These are phyloP conservation scores for Stenocarpella maydis DNA, from an alignment of 2,329 filamentous ascomycete genomes.

Conservation along the genomic window DNA sequence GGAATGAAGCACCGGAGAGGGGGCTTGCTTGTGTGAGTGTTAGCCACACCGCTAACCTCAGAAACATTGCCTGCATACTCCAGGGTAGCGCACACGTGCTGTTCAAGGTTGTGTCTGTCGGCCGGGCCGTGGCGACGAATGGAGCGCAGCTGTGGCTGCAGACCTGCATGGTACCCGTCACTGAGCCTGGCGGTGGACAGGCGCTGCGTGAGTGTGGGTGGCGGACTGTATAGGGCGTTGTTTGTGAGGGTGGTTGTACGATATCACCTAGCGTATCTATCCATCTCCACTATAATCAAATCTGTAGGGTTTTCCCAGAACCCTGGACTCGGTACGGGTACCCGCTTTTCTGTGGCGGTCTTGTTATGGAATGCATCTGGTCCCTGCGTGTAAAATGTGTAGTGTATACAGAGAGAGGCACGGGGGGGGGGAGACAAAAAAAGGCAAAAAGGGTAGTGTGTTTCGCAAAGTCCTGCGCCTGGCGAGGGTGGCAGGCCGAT, in stretches of 20 bases:
- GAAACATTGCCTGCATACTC: constrained; percentile 18
- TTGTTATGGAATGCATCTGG: not conserved
- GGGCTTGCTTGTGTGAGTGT: constrained; percentile 9
- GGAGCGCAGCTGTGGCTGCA: constrained; percentile 5
- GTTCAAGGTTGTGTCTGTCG: constrained; percentile 23
- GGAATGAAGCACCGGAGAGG: not conserved
- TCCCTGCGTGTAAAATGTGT: no score
- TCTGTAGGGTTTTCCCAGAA: not conserved
- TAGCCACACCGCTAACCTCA: constrained; percentile 34
- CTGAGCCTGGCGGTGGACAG: constrained; percentile 20
- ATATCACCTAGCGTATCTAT: no score
- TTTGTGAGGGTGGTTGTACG: constrained; percentile 5
- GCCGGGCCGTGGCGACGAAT: constrained; percentile 21
- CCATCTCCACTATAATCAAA: no score
- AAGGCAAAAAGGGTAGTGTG: not conserved
- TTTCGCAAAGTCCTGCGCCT: constrained; percentile 35
- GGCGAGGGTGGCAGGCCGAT: constrained; percentile 1
- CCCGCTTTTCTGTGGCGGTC: not conserved
- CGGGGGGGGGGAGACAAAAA: not conserved
- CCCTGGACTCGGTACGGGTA: constrained; percentile 20
- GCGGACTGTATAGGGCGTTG: not conserved
- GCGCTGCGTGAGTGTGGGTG: constrained; percentile 11
- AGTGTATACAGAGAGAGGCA: not conserved
- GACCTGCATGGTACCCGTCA: not conserved
- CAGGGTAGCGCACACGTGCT: constrained; percentile 29